Base-by-base conservation (phyloP, 2,329 filamentous ascomycete genomes). In the Zymoseptoria brevis region DNA sequence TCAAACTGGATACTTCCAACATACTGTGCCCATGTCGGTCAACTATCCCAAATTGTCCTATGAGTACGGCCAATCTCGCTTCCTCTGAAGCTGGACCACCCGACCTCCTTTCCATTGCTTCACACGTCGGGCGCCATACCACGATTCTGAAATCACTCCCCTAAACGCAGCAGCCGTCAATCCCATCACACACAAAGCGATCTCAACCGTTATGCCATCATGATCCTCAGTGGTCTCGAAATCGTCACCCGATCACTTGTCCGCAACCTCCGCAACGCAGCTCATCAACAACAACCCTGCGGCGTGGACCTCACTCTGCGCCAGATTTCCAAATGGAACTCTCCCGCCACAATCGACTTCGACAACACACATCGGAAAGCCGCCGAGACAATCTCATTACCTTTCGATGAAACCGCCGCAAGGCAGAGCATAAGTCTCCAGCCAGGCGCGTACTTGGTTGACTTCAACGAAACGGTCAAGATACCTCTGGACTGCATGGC, bases 401-500 rank as follows among this genome's bases (percentile, higher is more conserved):
- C 19, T 11, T 65, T 60, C 35, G 13, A 13, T 5, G 16, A 4
- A 22, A n/a, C 19, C 22, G 26, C 19, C 2, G 56, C 13, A 11
- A 50, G 11, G 1, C 55, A 56, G 19, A 21, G 45, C 11, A 52
- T 60, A 5, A 50, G 55, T 45, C 60, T 64, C 4, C 5, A 26
- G 2, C 3, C 13, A 4, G 75, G 75, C 0, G 64, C 72, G 1
- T 78, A 77, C 56, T 60, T 75, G 8, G 63, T 75, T 24, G 72
- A 75, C 8, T 75, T 77, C 66, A 77, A 77, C 54, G 76, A 79
- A 60, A 71, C 64, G 0, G 72, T 77, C 19, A 56, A 67, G 2
- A 68, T 77, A 19, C 76, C 75, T 11, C 67, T 69, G 0, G 66
- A 76, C 61, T 66, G 67, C 56, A 77, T 78, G 76, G 76, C 69